phyloP scores from a whole-genome alignment of 1,139 yeast species.

The Magnusiomyces magnusii region DNA sequence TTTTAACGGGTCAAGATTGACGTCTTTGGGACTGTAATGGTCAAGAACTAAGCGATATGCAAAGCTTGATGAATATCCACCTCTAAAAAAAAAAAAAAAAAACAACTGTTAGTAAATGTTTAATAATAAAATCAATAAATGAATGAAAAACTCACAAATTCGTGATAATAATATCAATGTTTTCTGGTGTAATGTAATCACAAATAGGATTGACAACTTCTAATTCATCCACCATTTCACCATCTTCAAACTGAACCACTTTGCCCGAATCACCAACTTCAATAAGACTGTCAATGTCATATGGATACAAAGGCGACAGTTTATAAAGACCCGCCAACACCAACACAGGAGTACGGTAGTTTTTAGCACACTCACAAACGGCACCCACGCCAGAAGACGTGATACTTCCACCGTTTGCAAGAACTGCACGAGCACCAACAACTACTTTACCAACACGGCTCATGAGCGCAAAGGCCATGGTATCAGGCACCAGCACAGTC shows the following conservation, averaged over 20 bases:
- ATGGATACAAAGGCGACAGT: constrained; percentile 89
- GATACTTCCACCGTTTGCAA: constrained; percentile 94
- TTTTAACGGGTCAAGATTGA: constrained; percentile 26
- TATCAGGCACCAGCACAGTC: constrained; percentile 86
- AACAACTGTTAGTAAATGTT: background rate
- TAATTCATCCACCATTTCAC: constrained; percentile 52
- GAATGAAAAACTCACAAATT: constrained; percentile 44
- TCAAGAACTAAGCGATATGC: constrained; percentile 93
- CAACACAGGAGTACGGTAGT: constrained; percentile 89
- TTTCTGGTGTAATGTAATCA: constrained; percentile 90
- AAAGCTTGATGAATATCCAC: constrained; percentile 95
- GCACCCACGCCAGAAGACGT: constrained; percentile 86
- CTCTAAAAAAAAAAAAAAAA: constrained; percentile 34
- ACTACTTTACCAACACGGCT: constrained; percentile 95
- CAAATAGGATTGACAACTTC: constrained; percentile 88
- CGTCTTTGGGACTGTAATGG: constrained; percentile 83
- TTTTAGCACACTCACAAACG: constrained; percentile 94
- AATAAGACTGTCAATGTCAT: constrained; percentile 76
- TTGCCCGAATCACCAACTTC: constrained; percentile 93
- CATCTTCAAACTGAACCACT: constrained; percentile 65
- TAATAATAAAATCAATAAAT: background rate
- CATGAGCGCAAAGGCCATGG: constrained; percentile 93
- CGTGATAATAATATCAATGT: constrained; percentile 88
- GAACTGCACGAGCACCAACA: constrained; percentile 84
- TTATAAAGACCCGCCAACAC: constrained; percentile 93